Conservation (phyloP, 1,139 yeast species). For the Pichia sp. region DNA sequence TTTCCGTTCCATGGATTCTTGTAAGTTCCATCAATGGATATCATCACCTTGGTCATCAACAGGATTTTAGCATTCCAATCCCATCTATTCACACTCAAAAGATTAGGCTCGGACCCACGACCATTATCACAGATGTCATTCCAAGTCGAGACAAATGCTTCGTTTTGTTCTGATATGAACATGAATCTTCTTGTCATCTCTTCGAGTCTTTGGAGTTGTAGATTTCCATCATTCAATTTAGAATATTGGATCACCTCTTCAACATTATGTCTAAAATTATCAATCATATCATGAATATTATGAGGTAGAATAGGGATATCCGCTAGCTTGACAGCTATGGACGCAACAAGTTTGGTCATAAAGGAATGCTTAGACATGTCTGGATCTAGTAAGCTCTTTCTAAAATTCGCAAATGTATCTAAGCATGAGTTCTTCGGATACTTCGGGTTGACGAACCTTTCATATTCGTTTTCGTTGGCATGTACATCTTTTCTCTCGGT, state of each 20-base stretch:
- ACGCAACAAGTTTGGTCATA: constrained; percentile 51
- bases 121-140: constrained; percentile 32
- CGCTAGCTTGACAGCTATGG: constrained; percentile 46
- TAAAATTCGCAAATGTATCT: constrained; percentile 61
- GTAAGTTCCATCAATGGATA: constrained; percentile 41
- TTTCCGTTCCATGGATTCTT: constrained; percentile 65
- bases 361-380: constrained; percentile 50
- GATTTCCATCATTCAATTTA: constrained; percentile 10
- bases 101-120: constrained; percentile 58
- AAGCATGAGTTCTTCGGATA: constrained; percentile 55
- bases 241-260: constrained; percentile 45
- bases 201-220: too few relatives aligned
- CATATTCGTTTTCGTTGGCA: background rate
- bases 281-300: constrained; percentile 45
- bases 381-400: constrained; percentile 41
- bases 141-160: constrained; percentile 52
- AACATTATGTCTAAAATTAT: constrained; percentile 37
- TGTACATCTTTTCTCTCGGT: constrained; percentile 11
- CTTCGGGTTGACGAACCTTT: constrained; percentile 22
- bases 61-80: constrained; percentile 69
- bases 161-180: constrained; percentile 34
- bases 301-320: constrained; percentile 78
- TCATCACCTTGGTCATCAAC: constrained; percentile 47
- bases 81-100: constrained; percentile 66
- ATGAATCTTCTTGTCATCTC: constrained; percentile 30